phyloP scores from a whole-genome alignment of 345 rosid genomes.

The Acer campestre region DNA sequence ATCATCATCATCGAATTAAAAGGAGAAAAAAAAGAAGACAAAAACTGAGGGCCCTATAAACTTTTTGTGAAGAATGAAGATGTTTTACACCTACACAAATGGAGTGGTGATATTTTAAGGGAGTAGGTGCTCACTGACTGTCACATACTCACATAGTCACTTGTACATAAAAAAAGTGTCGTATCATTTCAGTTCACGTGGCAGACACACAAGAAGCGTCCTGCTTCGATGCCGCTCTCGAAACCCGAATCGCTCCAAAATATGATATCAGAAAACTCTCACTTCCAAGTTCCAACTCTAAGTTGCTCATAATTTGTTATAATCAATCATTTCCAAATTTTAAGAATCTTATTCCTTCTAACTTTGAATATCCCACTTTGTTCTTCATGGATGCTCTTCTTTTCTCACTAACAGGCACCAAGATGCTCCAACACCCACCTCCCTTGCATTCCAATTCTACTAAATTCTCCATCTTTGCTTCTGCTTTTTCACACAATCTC shows the following conservation, averaged over 20 bases:
- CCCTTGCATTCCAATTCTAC: conserved; percentile 21
- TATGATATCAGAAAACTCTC: background rate
- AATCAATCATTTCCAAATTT: background rate
- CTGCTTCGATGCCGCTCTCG: conserved; percentile 17
- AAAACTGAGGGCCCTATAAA: too few relatives aligned
- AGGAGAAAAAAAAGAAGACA: too few relatives aligned
- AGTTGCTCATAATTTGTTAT: too few relatives aligned
- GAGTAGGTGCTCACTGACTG: too few relatives aligned
- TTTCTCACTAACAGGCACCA: conserved; percentile 17
- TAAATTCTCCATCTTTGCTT: conserved; percentile 15
- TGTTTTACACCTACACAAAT: too few relatives aligned
- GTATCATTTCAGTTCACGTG: conserved; percentile 55
- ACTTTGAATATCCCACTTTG: conserved; percentile 8
- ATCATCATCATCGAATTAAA: too few relatives aligned
- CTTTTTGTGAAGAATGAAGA: too few relatives aligned
- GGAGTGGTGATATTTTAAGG: too few relatives aligned
- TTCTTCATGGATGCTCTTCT: conserved; percentile 8
- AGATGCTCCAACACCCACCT: conserved; percentile 16
- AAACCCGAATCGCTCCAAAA: conserved; percentile 14
- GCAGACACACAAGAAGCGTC: conserved; percentile 19
- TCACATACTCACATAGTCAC: too few relatives aligned
- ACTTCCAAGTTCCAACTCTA: conserved; percentile 14
- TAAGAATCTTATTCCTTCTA: background rate
- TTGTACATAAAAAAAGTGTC: background rate
- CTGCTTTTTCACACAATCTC: conserved; percentile 4